A percentile compares a stretch with the other conserved stretches of the same genome.
Evolutionary conservation across 1,284 basidiomycete genomes (phyloP).

Genomic region (Leccinum variabile): DNA sequence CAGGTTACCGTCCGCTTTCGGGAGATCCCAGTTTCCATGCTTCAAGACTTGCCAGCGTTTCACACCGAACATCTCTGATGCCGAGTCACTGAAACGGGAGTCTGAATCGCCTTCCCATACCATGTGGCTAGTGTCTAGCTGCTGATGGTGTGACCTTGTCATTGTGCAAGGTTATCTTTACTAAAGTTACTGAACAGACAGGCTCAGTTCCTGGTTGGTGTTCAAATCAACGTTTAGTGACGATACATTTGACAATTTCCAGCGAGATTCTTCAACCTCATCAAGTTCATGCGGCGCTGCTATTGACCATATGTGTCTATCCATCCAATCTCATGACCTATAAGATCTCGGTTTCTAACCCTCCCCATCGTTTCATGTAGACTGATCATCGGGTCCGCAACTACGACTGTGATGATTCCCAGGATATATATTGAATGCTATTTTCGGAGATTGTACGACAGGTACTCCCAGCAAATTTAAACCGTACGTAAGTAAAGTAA

Average conservation of each 20-base stretch:
- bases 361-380: not conserved
- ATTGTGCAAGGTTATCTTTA: not conserved
- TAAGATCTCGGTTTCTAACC: not conserved
- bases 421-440: not conserved
- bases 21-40: not conserved
- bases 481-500: not conserved
- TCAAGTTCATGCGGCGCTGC: not conserved
- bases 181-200: not conserved
- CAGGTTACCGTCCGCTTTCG: not conserved
- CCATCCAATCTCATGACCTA: not conserved
- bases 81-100: not conserved
- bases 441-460: not conserved
- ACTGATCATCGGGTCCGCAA: not conserved
- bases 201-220: not conserved
- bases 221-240: not conserved
- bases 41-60: not conserved
- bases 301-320: not conserved
- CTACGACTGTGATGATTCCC: not conserved
- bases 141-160: not conserved
- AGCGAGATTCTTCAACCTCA: not conserved
- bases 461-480: not conserved
- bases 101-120: not conserved
- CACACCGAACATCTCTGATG: not conserved
- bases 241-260: not conserved
- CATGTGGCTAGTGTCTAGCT: not conserved